phyloP scores from a whole-genome alignment of 2,329 filamentous ascomycete species.

The Sclerotinia glacialis region DNA sequence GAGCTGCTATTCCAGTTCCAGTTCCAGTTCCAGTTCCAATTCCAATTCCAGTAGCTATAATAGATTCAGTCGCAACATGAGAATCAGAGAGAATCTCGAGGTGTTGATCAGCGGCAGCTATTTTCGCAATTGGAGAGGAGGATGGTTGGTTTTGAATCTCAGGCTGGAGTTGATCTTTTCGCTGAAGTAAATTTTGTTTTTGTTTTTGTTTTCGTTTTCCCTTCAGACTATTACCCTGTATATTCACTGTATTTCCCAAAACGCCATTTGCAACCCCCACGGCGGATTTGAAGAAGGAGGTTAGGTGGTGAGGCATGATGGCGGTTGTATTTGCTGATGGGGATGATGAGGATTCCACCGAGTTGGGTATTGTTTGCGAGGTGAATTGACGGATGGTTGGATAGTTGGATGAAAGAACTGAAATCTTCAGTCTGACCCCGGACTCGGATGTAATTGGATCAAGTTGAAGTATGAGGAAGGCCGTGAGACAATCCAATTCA shows the following conservation, averaged over 20 bases:
- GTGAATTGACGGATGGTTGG: background rate
- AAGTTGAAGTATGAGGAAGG: background rate
- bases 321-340: background rate
- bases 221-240: background rate
- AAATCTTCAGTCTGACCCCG: background rate
- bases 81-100: too few relatives aligned
- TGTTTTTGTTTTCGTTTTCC: background rate
- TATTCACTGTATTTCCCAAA: background rate
- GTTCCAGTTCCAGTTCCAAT: too few relatives aligned
- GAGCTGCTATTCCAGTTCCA: too few relatives aligned
- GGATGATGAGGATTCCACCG: too few relatives aligned
- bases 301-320: background rate
- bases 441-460: background rate
- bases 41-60: too few relatives aligned
- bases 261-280: background rate
- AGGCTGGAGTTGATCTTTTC: too few relatives aligned
- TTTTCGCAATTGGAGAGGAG: too few relatives aligned
- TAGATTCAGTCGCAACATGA: too few relatives aligned
- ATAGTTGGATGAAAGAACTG: background rate
- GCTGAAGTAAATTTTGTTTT: too few relatives aligned
- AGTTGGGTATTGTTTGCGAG: too few relatives aligned
- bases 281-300: constrained; percentile 1
- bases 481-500: background rate
- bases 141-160: too few relatives aligned
- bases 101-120: too few relatives aligned